Evolutionary conservation across 1,139 yeast species (phyloP), one percentile per base, ranked within the genome.

Genomic region (Suhomyces wounanorum): DNA sequence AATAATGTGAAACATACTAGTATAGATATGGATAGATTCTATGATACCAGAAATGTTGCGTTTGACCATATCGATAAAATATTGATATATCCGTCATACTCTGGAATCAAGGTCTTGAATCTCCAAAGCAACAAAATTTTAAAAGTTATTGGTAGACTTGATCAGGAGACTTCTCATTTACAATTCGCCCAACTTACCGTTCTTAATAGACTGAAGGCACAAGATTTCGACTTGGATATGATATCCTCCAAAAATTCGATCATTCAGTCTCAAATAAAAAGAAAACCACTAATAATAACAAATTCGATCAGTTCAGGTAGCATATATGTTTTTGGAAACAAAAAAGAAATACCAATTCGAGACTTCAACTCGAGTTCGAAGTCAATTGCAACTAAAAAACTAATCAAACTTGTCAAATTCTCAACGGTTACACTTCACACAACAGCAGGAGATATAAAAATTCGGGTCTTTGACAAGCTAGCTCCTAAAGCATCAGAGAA

Each of bases 401-500:
- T 30, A 31, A 17, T n/a, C 10, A 25, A 36, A 25, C 8, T 11
- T 3, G 23, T 16, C 14, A 33, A 21, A 11, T 7, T 40, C 25
- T 36, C 51, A 59, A 47, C 58, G 35, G 70, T 59, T 1, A 62
- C 67, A 1, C 55, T 79, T 13, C 82, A 79, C 55, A 79, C 83
- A 0, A 69, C 78, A 1, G 45, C 68, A 18, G 83, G 83, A 5
- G 83, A 79, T 56, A 75, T 79, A 28, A 64, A 63, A 36, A 55
- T 79, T 35, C 58, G 64, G 26, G 58, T 78, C n/a, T 73, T 59
- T 55, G 69, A 70, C 2, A 60, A 65, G 37, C 60, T 66, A 26
- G 73, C 77, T 0, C 82, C 82, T 1, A 60, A 68, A 47, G 73
- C 82, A 1, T 77, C 70, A 3, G 78, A 77, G 54, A 79, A 78